Evolutionary conservation across 805 yeast genomes (phyloP).

Genomic region (Monosporozyma aquatica): DNA sequence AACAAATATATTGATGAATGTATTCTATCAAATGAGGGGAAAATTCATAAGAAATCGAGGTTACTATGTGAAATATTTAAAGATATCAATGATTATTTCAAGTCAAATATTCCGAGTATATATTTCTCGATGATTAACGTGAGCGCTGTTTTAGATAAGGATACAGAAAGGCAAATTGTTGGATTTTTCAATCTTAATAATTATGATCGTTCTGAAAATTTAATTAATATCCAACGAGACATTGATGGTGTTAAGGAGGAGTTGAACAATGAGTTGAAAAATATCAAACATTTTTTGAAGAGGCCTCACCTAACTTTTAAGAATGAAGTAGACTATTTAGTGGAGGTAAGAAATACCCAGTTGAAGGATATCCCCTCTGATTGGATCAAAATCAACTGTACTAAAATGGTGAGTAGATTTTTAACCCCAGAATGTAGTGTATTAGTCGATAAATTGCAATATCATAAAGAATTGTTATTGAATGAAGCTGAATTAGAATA

Average conservation of each 20-base stretch:
- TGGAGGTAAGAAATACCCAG: conserved; percentile 62
- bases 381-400: conserved; percentile 71
- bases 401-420: conserved; percentile 62
- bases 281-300: conserved; percentile 38
- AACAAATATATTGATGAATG: conserved; percentile 24
- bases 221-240: conserved; percentile 30
- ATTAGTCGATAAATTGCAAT: conserved; percentile 47
- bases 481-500: conserved; percentile 24
- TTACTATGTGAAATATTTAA: conserved; percentile 34
- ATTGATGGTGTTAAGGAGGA: conserved; percentile 38
- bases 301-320: conserved; percentile 52
- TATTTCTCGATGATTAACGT: conserved; percentile 44
- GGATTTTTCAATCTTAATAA: conserved; percentile 34
- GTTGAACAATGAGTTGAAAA: conserved; percentile 44
- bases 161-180: conserved; percentile 37
- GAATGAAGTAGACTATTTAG: conserved; percentile 58
- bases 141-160: conserved; percentile 43
- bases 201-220: conserved; percentile 34
- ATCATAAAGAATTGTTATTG: conserved; percentile 44
- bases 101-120: conserved; percentile 27
- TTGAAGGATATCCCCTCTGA: conserved; percentile 52
- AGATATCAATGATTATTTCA: conserved; percentile 30
- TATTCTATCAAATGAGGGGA: conserved; percentile 15
- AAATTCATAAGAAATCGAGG: conserved; percentile 19
- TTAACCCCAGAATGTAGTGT: conserved; percentile 50